phyloP scores from a whole-genome alignment of 140 eudicot genomes.

The Senecio squalidus region DNA sequence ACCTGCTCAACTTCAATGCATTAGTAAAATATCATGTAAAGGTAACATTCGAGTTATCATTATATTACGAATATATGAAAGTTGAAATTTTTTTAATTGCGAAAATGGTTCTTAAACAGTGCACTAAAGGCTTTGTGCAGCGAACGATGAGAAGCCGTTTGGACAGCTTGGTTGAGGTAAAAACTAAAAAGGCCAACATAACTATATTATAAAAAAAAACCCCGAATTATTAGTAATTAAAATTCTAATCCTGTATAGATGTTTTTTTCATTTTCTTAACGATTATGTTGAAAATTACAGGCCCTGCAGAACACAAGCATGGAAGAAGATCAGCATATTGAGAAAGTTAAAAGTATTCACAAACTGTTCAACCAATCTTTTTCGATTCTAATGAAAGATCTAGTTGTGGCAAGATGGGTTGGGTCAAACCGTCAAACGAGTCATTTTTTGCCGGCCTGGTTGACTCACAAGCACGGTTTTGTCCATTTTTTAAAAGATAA shows the following conservation, averaged over 20 bases:
- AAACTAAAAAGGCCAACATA: no score
- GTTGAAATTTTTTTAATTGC: neutral
- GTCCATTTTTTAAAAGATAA: neutral
- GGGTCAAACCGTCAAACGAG: neutral
- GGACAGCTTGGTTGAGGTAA: constrained; percentile 80
- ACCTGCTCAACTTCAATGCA: constrained; percentile 75
- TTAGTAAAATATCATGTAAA: constrained; percentile 77
- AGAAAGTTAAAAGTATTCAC: constrained; percentile 46
- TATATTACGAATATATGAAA: neutral
- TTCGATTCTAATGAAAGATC: neutral
- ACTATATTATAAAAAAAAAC: neutral
- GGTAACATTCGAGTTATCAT: constrained; percentile 35
- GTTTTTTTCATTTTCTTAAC: neutral
- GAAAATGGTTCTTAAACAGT: constrained; percentile 39
- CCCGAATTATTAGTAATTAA: neutral
- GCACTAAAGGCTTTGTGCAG: constrained; percentile 72
- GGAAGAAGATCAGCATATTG: constrained; percentile 34
- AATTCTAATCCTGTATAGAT: neutral
- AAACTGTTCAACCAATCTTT: neutral
- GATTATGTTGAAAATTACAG: constrained; percentile 35
- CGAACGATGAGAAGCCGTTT: constrained; percentile 79
- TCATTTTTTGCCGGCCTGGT: neutral
- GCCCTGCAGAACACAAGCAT: constrained; percentile 36
- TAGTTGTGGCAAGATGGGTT: neutral
- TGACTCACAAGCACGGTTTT: neutral